A percentile compares a stretch with the other conserved stretches of the same genome.
phyloP scores from a whole-genome alignment of 495 filamentous ascomycete genomes.

The Talaromyces thailandensis region DNA sequence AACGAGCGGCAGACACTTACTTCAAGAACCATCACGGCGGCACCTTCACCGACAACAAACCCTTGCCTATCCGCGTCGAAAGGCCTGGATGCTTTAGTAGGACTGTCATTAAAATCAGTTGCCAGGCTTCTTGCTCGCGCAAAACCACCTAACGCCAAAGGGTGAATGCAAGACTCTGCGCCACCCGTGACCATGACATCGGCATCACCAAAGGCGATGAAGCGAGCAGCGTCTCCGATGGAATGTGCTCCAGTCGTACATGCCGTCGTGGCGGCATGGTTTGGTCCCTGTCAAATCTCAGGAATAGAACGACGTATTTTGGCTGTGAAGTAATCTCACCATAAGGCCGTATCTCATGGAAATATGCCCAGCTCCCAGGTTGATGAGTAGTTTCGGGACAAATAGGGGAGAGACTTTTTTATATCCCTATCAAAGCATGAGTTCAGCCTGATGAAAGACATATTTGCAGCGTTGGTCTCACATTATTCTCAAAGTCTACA shows the following conservation, averaged over 20 bases:
- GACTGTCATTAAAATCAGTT: conserved; percentile 69
- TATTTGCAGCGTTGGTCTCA: conserved; percentile 19
- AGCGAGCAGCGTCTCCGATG: conserved; percentile 82
- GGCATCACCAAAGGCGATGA: conserved; percentile 85
- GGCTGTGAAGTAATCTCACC: conserved; percentile 20
- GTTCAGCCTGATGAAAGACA: neutral
- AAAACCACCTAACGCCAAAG: conserved; percentile 86
- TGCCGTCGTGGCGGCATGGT: conserved; percentile 84
- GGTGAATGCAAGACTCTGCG: conserved; percentile 92
- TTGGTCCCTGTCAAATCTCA: conserved; percentile 54
- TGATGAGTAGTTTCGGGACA: conserved; percentile 86
- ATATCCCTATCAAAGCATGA: conserved; percentile 52
- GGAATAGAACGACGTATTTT: neutral
- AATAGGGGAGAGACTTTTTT: conserved; percentile 89
- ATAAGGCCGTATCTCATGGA: conserved; percentile 88
- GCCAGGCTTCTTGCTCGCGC: conserved; percentile 77
- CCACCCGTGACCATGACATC: conserved; percentile 93
- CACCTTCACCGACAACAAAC: conserved; percentile 91
- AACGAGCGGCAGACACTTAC: conserved; percentile 19
- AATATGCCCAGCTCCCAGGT: conserved; percentile 87
- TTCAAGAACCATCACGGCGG: conserved; percentile 80
- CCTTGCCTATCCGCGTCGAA: conserved; percentile 77
- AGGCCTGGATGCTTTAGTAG: conserved; percentile 66
- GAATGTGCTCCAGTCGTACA: conserved; percentile 94
- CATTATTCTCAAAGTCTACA: conserved; percentile 63